Evolutionary conservation across 192 early-diverging fungal species (phyloP), one percentile per base, ranked within the genome.

Genomic region (Coemansia furcata): DNA sequence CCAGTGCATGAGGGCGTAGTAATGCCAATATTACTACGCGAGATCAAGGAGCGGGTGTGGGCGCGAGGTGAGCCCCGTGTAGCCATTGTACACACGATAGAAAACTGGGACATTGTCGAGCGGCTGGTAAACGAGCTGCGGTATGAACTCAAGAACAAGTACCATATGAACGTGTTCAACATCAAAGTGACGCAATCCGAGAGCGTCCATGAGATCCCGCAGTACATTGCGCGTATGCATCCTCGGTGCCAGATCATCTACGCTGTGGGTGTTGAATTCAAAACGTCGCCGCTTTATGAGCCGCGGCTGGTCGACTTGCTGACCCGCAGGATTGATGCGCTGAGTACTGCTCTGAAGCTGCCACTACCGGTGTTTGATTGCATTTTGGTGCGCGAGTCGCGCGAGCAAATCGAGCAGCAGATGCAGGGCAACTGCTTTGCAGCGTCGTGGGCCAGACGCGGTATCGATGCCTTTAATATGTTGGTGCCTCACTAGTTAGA

Each of bases 121-220:
- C 60, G 60, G 0, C 74, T 81, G 19, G 71, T 81, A 36, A 81
- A 81, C 65, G 73, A 76, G 19, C 62, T 81, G 42, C 69, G 78
- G 4, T 81, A 81, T 65, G 78, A 81, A 65, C 61, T 81, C 1
- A 67, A 57, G 6, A 67, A 76, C 38, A 42, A 58, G 29, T 76
- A 72, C 65, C 23, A 67, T 38, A 60, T 76, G 57, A 71, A 62
- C 35, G 74, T 71, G 4, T 39, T 81, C 60, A 73, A 69, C 67
- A 65, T 81, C 52, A 72, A 70, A 11, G 26, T 68, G 17, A 76
- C 67, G 6, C 78, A 81, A 60, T 23, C 67, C 32, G 73, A 81
- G 43, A 65, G 67, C 64, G 63, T 81, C n/a, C 58, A 70, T 50
- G 78, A 81, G 2, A 69, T 81, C 11, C 67, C 78, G 5, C 33